Conservation (phyloP, 176 grass and related monocot species). For the Avena eriantha region DNA sequence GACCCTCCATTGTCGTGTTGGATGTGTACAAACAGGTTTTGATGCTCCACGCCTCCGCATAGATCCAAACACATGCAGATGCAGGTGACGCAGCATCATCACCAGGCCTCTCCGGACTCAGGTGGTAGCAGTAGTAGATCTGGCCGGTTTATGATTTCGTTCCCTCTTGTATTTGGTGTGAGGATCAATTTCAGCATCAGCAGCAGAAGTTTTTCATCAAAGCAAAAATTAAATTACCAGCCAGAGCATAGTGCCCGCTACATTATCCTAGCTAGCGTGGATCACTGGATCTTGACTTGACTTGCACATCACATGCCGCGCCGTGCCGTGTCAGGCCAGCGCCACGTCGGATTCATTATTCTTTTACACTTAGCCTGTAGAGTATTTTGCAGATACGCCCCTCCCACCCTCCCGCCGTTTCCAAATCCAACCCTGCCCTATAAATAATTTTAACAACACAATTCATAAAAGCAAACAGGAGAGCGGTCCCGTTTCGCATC, state of each 20-base stretch:
- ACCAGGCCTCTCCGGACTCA: not conserved
- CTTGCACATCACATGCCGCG: not conserved
- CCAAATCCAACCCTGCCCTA: not conserved
- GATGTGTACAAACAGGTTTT: not conserved
- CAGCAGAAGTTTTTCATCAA: not conserved
- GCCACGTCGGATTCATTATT: conserved; percentile 18
- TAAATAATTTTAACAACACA: conserved; percentile 10
- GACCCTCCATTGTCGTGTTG: not conserved
- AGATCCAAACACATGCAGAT: not conserved
- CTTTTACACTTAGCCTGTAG: too few relatives aligned
- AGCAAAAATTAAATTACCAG: not conserved
- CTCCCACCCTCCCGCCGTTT: conserved; percentile 4
- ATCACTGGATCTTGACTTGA: conserved; percentile 38
- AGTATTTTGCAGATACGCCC: conserved; percentile 4
- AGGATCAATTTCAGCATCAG: not conserved
- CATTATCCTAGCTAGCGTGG: not conserved
- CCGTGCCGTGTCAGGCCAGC: not conserved
- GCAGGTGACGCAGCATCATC: not conserved
- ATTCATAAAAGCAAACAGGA: conserved; percentile 12
- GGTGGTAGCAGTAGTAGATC: not conserved
- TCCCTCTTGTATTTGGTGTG: not conserved
- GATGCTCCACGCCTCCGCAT: not conserved
- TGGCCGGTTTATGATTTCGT: not conserved
- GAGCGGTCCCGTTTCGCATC: not conserved
- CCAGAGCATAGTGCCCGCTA: not conserved